Evolutionary conservation across 805 yeast species (phyloP).

Genomic region (Nematodospora valgi): DNA sequence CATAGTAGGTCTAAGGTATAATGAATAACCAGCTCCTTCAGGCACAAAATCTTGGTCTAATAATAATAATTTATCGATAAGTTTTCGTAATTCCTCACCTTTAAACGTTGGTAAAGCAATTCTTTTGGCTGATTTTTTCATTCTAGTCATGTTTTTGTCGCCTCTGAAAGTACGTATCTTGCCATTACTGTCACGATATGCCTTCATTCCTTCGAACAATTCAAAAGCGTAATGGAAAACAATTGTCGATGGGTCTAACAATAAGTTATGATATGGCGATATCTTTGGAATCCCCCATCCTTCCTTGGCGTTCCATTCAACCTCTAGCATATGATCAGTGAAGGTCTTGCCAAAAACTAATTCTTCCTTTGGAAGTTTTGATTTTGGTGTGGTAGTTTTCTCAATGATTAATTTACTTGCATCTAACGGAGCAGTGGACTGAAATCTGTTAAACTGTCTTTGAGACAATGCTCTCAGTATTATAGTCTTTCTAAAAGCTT

Average conservation of each 20-base stretch:
- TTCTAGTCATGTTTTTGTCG: conserved; percentile 85
- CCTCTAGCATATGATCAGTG: conserved; percentile 85
- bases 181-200: conserved; percentile 64
- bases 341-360: conserved; percentile 50
- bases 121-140: conserved; percentile 88
- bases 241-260: conserved; percentile 84
- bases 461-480: not conserved
- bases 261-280: conserved; percentile 74
- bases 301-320: conserved; percentile 69
- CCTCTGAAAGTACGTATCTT: conserved; percentile 83
- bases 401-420: conserved; percentile 33
- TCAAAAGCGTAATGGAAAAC: conserved; percentile 96
- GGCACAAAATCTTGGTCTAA: conserved; percentile 81
- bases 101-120: conserved; percentile 89
- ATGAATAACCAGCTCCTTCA: conserved; percentile 79
- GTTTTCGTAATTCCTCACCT: conserved; percentile 66
- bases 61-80: conserved; percentile 72
- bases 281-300: conserved; percentile 92
- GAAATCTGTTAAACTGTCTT: conserved; percentile 4
- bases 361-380: conserved; percentile 35
- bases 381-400: conserved; percentile 37
- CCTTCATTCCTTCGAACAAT: conserved; percentile 94
- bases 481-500: not conserved
- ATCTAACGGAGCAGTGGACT: conserved; percentile 23
- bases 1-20: conserved; percentile 91